These are phyloP conservation scores for Chrysanthemum makinoi DNA, from an alignment of 129 eudicot species.

Conservation along the genomic window DNA sequence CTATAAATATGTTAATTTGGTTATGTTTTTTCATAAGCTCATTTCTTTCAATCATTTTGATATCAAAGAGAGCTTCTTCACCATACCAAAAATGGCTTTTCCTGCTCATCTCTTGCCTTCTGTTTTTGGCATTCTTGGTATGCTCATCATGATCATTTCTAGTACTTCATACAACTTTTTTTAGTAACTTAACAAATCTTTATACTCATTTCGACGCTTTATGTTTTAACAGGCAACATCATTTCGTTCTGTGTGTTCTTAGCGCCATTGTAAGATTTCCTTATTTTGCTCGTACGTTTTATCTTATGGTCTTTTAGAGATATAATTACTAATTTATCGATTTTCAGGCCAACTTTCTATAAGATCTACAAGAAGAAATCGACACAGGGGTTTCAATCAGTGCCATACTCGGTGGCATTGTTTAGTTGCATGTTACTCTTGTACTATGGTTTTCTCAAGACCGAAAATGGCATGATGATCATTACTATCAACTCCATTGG, in stretches of 20 bases:
- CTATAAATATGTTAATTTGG: slow-evolving; percentile 24
- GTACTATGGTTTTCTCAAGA: slow-evolving; percentile 54
- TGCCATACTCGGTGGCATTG: slow-evolving; percentile 66
- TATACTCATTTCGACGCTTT: not conserved
- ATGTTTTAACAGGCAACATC: slow-evolving; percentile 41
- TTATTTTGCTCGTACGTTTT: not conserved
- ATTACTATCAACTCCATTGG: slow-evolving; percentile 60
- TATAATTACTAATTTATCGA: not conserved
- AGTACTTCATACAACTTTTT: not conserved
- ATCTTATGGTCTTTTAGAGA: not conserved
- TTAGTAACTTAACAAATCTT: not conserved
- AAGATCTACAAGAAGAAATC: slow-evolving; percentile 61
- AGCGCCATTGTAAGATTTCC: slow-evolving; percentile 58
- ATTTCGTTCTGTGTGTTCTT: slow-evolving; percentile 64
- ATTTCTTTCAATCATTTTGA: slow-evolving; percentile 4
- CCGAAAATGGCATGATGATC: slow-evolving; percentile 40
- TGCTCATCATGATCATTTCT: slow-evolving; percentile 4
- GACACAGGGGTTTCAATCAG: slow-evolving; percentile 61
- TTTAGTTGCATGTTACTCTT: slow-evolving; percentile 64
- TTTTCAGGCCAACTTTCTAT: slow-evolving; percentile 64
- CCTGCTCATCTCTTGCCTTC: slow-evolving; percentile 29
- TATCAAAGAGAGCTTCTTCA: slow-evolving; percentile 37
- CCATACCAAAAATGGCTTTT: slow-evolving; percentile 46
- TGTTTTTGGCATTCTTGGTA: slow-evolving; percentile 63
- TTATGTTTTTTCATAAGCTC: slow-evolving; percentile 33